phyloP scores from a whole-genome alignment of 2,329 filamentous ascomycete species.

The Tolypocladium endophyticum region DNA sequence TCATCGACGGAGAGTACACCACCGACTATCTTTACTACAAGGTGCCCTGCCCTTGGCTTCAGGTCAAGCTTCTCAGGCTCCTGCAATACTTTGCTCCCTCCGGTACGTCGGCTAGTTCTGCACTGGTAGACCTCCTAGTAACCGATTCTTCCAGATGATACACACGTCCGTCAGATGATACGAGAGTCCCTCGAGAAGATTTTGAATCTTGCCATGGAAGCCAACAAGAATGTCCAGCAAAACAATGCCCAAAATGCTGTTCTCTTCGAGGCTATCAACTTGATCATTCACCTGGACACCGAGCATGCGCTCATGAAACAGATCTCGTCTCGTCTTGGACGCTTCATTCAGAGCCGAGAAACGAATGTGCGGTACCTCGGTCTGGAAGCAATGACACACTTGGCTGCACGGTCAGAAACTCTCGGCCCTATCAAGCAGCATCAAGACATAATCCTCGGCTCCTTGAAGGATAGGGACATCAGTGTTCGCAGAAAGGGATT shows the following conservation, averaged over 20 bases:
- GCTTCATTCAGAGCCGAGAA: slow-evolving; percentile 93
- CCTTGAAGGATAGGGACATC: slow-evolving; percentile 89
- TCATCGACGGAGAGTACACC: slow-evolving; percentile 82
- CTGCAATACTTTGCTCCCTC: slow-evolving; percentile 95
- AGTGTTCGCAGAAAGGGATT: slow-evolving; percentile 92
- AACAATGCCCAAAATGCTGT: slow-evolving; percentile 99
- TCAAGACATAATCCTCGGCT: slow-evolving; percentile 90
- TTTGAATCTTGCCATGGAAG: slow-evolving; percentile 80
- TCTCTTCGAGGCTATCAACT: slow-evolving; percentile 94
- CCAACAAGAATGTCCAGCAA: slow-evolving; percentile 96
- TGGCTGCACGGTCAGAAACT: slow-evolving; percentile 87
- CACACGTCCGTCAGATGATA: slow-evolving; percentile 82
- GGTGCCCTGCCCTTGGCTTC: slow-evolving; percentile 97
- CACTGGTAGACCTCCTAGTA: not conserved
- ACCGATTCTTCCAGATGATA: slow-evolving; percentile 57
- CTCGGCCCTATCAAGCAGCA: slow-evolving; percentile 97
- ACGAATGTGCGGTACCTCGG: slow-evolving; percentile 96
- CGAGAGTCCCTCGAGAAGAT: slow-evolving; percentile 86
- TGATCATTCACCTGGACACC: slow-evolving; percentile 94
- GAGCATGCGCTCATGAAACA: slow-evolving; percentile 93
- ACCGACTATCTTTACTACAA: slow-evolving; percentile 97
- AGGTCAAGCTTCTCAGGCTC: slow-evolving; percentile 84
- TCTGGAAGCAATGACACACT: slow-evolving; percentile 94
- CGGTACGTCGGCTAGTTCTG: slow-evolving; percentile 37
- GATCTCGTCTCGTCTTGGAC: slow-evolving; percentile 80